These are phyloP conservation scores for Mikania micrantha DNA, from an alignment of 129 eudicot species.

Conservation along the genomic window DNA sequence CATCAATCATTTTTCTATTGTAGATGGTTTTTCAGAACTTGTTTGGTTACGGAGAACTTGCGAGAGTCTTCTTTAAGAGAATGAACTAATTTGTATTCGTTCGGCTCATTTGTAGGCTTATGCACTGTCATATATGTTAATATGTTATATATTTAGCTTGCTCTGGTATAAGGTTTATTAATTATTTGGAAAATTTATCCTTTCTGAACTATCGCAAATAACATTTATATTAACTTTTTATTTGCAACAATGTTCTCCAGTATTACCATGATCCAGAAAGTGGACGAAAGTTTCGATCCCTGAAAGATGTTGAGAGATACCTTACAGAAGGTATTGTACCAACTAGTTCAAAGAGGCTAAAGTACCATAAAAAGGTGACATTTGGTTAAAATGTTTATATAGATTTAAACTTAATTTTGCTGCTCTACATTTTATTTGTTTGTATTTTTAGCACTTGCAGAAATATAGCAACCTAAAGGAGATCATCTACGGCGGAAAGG, in stretches of 20 bases:
- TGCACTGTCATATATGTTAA: not conserved
- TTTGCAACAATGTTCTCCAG: slow-evolving; percentile 32
- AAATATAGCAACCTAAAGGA: slow-evolving; percentile 24
- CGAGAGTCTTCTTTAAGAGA: not conserved
- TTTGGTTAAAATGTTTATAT: not conserved
- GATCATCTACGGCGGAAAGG: slow-evolving; percentile 60
- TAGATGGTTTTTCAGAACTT: no score
- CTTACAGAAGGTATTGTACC: slow-evolving; percentile 32
- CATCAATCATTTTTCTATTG: not conserved
- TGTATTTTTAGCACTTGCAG: slow-evolving; percentile 25
- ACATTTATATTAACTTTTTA: not conserved
- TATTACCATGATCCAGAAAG: slow-evolving; percentile 68
- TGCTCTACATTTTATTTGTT: not conserved
- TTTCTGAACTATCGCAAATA: not conserved
- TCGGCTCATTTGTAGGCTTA: no score
- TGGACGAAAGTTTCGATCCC: slow-evolving; percentile 62
- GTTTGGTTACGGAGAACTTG: not conserved
- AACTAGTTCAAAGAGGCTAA: slow-evolving; percentile 16
- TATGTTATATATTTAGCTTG: not conserved
- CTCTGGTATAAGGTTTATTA: not conserved
- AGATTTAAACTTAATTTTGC: not conserved
- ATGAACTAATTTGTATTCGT: no score
- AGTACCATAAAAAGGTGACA: slow-evolving; percentile 28
- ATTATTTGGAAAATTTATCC: not conserved
- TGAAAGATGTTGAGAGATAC: slow-evolving; percentile 39